Conservation (phyloP, 352 stramenopile species). For the Pythium dissotocum region DNA sequence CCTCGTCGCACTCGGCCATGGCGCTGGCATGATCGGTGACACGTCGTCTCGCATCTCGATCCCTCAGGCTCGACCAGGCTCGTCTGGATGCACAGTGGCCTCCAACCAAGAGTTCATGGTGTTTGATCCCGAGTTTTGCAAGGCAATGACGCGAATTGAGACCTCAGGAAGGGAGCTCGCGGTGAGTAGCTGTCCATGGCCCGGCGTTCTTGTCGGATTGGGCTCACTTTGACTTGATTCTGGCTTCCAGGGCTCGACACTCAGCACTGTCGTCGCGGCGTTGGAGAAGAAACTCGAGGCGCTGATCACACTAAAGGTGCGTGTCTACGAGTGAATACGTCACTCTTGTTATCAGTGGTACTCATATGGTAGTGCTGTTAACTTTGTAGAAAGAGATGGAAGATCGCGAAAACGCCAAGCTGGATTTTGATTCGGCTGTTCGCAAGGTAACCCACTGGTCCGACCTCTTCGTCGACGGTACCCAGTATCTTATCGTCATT, state of each 20-base stretch:
- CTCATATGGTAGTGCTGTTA: background rate
- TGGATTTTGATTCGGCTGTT: slow-evolving; percentile 40
- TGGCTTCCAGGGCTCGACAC: slow-evolving; percentile 26
- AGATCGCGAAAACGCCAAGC: slow-evolving; percentile 36
- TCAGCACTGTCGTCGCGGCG: slow-evolving; percentile 34
- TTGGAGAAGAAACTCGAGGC: slow-evolving; percentile 45
- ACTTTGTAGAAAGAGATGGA: slow-evolving; percentile 37
- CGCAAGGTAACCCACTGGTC: slow-evolving; percentile 26
- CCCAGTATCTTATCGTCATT: too few species aligned
- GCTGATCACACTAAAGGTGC: slow-evolving; percentile 34
- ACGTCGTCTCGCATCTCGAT: slow-evolving; percentile 28
- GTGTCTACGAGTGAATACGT: background rate
- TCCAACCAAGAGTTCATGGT: slow-evolving; percentile 19
- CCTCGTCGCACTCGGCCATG: slow-evolving; percentile 38
- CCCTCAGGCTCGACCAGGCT: slow-evolving; percentile 8
- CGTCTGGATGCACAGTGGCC: background rate
- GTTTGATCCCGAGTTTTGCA: slow-evolving; percentile 29
- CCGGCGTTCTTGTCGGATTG: too few species aligned
- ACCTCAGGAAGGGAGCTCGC: slow-evolving; percentile 26
- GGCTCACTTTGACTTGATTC: background rate
- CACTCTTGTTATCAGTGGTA: background rate
- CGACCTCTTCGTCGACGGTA: too few species aligned
- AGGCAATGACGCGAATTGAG: slow-evolving; percentile 31
- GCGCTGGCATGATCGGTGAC: slow-evolving; percentile 33
- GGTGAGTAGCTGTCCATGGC: slow-evolving; percentile 7